Base-by-base conservation (phyloP, 352 stramenopile genomes). In the Phytophthora constricta region DNA sequence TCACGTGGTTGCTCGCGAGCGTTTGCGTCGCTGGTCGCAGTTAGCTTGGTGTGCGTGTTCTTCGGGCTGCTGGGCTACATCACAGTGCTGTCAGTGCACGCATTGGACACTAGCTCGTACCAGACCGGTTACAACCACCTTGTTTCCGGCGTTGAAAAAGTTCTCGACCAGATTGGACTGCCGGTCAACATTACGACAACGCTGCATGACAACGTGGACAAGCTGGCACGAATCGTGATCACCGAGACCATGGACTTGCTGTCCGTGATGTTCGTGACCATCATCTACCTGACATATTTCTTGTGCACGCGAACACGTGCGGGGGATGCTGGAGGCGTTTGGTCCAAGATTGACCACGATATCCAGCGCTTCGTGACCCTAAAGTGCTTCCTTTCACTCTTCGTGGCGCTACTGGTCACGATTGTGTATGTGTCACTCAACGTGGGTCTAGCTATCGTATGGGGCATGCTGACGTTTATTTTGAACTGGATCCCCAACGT, bases 401-500 rank as follows among this genome's bases (percentile, higher is more conserved):
- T 96, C 42, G 88, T 96, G 19, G 86, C 88, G 27, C 75, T 96
- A 56, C 75, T 96, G 49, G 88, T 96, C 53, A 96, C 88, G 37
- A 91, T 95, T 56, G 88, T 95, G 23, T 96, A 96, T 65, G 88
- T 96, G n/a, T 92, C 80, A 69, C 79, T 96, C 10, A 96, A 96
- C 62, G 88, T 96, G 48, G 88, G 88, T 0, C 74, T 96, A 22
- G 86, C 88, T 10, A 92, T 95, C 62, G 85, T 96, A 25, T 96
- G 88, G 88, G 88, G 88, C 50, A 94, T 96, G 63, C 74, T 96
- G 50, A 96, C 88, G 54, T 96, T 96, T 58, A 91, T 96, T 19
- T 65, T 96, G 28, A 96, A 96, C 50, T 96, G 88, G 88, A 96
- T 96, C 58, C 88, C 88, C 25, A 96, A 96, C 64, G 88, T 96